Percentiles rank a stretch among this genome's conserved stretches.
Evolutionary conservation across 495 filamentous ascomycete species (phyloP).

Genomic region (Aspergillus kassunensis): DNA sequence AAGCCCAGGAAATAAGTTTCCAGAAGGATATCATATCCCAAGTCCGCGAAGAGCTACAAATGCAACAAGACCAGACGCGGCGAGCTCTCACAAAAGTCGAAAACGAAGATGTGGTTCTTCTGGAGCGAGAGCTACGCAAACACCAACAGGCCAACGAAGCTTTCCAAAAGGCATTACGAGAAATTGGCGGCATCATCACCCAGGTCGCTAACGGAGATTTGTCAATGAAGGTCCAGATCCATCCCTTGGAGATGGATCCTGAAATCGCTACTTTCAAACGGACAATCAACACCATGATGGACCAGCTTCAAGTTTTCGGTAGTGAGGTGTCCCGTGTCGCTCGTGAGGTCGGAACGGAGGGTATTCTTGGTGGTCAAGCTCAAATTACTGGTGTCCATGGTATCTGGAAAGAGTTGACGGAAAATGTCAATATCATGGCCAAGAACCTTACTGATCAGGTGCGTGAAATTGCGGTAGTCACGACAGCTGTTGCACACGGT

Average conservation of each 20-base stretch:
- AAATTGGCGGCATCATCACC: constrained; percentile 96
- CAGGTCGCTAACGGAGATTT: constrained; percentile 94
- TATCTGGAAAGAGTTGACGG: constrained; percentile 96
- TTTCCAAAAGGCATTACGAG: constrained; percentile 93
- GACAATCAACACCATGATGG: constrained; percentile 97
- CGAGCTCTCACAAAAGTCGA: constrained; percentile 54
- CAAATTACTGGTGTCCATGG: constrained; percentile 92
- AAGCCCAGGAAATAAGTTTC: constrained; percentile 70
- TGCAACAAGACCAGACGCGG: constrained; percentile 59
- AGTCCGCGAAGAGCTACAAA: constrained; percentile 61
- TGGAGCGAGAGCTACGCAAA: constrained; percentile 92
- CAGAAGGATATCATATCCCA: constrained; percentile 67
- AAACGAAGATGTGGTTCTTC: constrained; percentile 58
- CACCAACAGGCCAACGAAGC: constrained; percentile 97
- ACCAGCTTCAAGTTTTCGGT: constrained; percentile 95
- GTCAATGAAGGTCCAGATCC: constrained; percentile 96
- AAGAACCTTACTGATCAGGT: constrained; percentile 81
- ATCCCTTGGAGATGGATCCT: constrained; percentile 95
- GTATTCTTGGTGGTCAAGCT: constrained; percentile 93
- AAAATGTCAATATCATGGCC: constrained; percentile 99
- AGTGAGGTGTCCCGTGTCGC: constrained; percentile 96
- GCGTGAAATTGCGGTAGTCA: constrained; percentile 95
- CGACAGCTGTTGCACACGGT: constrained; percentile 92
- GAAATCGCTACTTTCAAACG: constrained; percentile 99
- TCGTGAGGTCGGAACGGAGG: constrained; percentile 95